Base-by-base conservation (phyloP, 441 rosid genomes). In the Melastoma candidum region DNA sequence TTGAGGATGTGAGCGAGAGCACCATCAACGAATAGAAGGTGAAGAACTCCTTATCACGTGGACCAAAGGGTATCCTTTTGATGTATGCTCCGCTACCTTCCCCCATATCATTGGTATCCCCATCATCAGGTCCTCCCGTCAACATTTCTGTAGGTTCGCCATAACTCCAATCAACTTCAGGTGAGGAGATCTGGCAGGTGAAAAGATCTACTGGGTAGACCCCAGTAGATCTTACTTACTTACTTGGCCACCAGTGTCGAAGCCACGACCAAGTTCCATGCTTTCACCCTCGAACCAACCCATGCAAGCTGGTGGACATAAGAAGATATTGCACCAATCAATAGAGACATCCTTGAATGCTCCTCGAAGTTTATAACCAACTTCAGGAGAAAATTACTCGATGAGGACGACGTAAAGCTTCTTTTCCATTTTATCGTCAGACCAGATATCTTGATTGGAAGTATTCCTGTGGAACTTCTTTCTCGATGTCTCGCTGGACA, bases 241-340 rank as follows among this genome's bases (percentile, higher is more conserved):
- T 80, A 90, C 97, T 86, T 93, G 98, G 63, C 97, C 97, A 45
- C 98, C 98, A 1, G 98, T 93, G 65, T 88, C 98, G 3, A 95
- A 93, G 74, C 88, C 98, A 44, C 98, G 76, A 55, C 98, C 98
- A 57, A 92, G 98, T 79, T 92, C 98, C 98, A 92, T 92, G 58
- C 85, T 81, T 44, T 92, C 98, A 49, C n/a, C 95, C 97, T 48
- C 97, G 97, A 51, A 92, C 92, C 73, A 92, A 63, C 25, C 98
- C 98, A 54, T 92, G 98, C 71, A 92, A 77, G 64, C 98, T 92
- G 74, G 63, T n/a, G n/a, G n/a, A 41, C 60, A 55, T 32, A 47
- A 53, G 60, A 14, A 68, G 41, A n/a, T 58, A 27, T 50, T 26
- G 32, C 36, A 59, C 61, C 17, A 50, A 56, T 24, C n/a, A n/a